phyloP scores from a whole-genome alignment of 208 protist species.

The Leishmania gerbilli region DNA sequence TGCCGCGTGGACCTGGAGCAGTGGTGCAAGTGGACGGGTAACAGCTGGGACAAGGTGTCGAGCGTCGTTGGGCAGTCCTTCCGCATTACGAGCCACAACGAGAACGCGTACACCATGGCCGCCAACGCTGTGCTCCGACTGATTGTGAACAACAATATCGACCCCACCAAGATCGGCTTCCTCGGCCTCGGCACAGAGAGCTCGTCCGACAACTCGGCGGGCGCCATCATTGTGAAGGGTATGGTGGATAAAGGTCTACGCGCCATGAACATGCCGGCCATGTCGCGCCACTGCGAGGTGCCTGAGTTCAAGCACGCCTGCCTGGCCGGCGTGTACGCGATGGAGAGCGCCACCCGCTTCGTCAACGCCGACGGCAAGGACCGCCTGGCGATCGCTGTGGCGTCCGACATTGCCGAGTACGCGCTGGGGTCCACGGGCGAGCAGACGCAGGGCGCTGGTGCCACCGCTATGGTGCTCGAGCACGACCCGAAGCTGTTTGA shows the following conservation, averaged over 20 bases:
- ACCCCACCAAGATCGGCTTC: constrained; percentile 85
- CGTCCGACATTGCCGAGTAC: constrained; percentile 92
- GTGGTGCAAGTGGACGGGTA: constrained; percentile 91
- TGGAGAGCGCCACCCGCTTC: constrained; percentile 85
- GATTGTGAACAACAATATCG: constrained; percentile 85
- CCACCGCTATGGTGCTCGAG: constrained; percentile 86
- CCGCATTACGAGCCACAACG: constrained; percentile 79
- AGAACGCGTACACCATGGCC: constrained; percentile 93
- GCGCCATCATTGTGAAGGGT: constrained; percentile 90
- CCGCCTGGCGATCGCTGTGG: constrained; percentile 83
- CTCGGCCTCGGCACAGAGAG: constrained; percentile 91
- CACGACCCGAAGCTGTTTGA: constrained; percentile 73
- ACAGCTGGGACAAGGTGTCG: constrained; percentile 89
- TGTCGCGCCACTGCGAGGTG: constrained; percentile 89
- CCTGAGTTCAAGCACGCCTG: constrained; percentile 94
- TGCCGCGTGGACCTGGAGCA: constrained; percentile 85
- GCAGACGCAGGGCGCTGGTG: constrained; percentile 89
- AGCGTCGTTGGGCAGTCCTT: constrained; percentile 90
- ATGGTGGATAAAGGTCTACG: constrained; percentile 89
- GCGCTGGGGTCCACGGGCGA: constrained; percentile 87
- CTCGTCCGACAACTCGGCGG: constrained; percentile 88
- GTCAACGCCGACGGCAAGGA: constrained; percentile 62
- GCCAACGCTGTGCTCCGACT: constrained; percentile 88
- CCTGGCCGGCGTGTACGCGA: constrained; percentile 88
- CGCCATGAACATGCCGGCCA: constrained; percentile 60